Conservation (phyloP, 208 protist genomes). For the Polymyxa betae region DNA sequence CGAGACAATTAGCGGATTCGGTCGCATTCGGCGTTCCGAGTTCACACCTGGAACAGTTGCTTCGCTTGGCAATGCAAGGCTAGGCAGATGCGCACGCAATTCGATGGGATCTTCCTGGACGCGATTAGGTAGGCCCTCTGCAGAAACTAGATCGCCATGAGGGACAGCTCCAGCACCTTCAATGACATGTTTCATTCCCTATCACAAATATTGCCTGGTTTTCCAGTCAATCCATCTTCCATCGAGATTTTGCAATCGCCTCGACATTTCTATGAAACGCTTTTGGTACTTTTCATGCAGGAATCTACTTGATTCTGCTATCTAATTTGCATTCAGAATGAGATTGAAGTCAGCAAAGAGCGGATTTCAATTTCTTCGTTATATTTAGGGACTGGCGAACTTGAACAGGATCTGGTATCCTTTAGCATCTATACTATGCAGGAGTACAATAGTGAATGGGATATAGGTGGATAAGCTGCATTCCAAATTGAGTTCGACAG, state of each 20-base stretch:
- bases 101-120: no score
- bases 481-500: neutral
- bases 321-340: neutral
- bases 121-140: no score
- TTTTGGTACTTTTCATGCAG: neutral
- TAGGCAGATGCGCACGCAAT: no score
- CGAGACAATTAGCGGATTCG: no score
- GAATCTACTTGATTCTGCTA: neutral
- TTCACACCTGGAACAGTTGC: no score
- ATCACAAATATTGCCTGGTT: no score
- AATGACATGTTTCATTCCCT: no score
- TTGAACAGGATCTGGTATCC: neutral
- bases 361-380: constrained; percentile 27
- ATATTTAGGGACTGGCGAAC: neutral
- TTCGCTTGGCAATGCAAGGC: no score
- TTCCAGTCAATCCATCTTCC: neutral
- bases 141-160: no score
- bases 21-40: no score
- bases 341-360: neutral
- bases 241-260: neutral
- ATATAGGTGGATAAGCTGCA: neutral
- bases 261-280: neutral
- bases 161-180: no score
- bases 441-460: neutral
- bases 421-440: neutral